These are phyloP conservation scores for Venturiaceae sp. DNA, from an alignment of 2,329 filamentous ascomycete species.

Conservation along the genomic window DNA sequence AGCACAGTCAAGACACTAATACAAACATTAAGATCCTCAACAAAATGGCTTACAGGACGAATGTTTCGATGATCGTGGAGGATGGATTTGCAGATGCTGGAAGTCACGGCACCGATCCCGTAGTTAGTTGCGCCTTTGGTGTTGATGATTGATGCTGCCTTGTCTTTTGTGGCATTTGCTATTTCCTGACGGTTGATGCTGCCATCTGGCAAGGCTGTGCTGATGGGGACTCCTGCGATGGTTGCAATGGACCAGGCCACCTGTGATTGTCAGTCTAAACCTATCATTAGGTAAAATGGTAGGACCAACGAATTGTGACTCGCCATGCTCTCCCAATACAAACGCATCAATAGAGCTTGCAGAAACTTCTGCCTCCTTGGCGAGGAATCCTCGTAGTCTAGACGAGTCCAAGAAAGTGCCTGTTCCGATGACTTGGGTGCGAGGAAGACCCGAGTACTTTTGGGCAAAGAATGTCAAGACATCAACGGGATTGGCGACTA, in stretches of 20 bases:
- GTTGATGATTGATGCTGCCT: conserved; percentile 36
- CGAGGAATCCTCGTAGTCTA: conserved; percentile 35
- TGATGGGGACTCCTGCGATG: conserved; percentile 31
- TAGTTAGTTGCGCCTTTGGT: conserved; percentile 42
- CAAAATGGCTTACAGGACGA: conserved; percentile 39
- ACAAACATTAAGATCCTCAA: conserved; percentile 37
- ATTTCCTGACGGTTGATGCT: conserved; percentile 25
- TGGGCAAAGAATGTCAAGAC: conserved; percentile 42
- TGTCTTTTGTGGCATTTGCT: conserved; percentile 34
- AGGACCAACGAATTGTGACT: conserved; percentile 32
- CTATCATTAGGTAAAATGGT: neutral
- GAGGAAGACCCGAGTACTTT: conserved; percentile 37
- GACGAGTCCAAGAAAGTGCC: conserved; percentile 46
- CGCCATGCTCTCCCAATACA: conserved; percentile 40
- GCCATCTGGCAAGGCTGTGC: conserved; percentile 20
- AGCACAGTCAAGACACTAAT: conserved; percentile 40
- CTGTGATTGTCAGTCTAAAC: conserved; percentile 7
- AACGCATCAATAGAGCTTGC: conserved; percentile 32
- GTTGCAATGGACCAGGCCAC: conserved; percentile 36
- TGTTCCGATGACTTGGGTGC: conserved; percentile 40
- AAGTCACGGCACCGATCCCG: conserved; percentile 39
- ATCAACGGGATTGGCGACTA: conserved; percentile 48
- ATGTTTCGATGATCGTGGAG: conserved; percentile 38
- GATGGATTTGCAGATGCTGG: conserved; percentile 41
- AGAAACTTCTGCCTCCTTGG: conserved; percentile 25